Evolutionary conservation across 768 basidiomycete genomes (phyloP).

Genomic region (Cystofilobasidium capitatum): DNA sequence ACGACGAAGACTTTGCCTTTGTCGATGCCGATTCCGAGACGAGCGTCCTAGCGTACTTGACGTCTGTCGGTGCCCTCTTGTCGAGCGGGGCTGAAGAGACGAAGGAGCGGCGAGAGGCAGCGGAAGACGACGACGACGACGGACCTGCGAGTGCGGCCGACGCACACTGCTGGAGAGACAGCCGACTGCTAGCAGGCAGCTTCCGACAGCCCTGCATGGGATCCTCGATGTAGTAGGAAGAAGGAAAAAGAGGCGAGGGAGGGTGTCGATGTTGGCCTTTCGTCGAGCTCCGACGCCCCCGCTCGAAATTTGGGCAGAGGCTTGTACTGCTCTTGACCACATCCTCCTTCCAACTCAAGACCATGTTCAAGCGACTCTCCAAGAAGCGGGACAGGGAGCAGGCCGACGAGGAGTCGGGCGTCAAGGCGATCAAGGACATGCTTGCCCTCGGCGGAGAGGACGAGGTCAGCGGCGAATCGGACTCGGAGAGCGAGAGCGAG

Average conservation of each 20-base stretch:
- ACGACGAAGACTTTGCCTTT: too few relatives aligned
- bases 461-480: constrained; percentile 24
- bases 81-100: background rate
- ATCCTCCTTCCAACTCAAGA: background rate
- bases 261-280: too few relatives aligned
- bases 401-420: constrained; percentile 29
- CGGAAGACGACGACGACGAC: too few relatives aligned
- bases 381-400: constrained; percentile 37
- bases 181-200: background rate
- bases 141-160: background rate
- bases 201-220: background rate
- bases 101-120: too few relatives aligned
- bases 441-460: constrained; percentile 27
- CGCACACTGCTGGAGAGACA: background rate
- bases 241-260: background rate
- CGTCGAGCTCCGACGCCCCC: too few relatives aligned
- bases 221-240: background rate
- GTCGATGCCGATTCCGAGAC: too few relatives aligned
- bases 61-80: too few relatives aligned
- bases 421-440: constrained; percentile 23
- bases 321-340: background rate
- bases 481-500: constrained; percentile 19
- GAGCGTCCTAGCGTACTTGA: too few relatives aligned
- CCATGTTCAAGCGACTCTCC: constrained; percentile 19
- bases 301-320: background rate